Evolutionary conservation across 805 yeast genomes (phyloP), one percentile per base, ranked within the genome.

Genomic region (Wickerhamiella vanderwaltii): DNA sequence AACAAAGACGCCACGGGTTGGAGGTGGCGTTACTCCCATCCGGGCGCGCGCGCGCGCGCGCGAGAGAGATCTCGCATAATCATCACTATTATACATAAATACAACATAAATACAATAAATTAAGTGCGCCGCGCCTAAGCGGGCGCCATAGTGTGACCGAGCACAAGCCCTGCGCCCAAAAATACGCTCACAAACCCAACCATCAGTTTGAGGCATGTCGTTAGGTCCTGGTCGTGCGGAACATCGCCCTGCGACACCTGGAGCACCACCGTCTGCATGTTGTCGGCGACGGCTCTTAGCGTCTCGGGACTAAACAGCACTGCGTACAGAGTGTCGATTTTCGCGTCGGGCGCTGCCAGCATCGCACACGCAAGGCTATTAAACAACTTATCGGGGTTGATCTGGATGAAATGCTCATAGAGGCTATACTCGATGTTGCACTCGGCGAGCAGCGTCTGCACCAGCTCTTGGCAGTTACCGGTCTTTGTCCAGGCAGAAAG

Each of bases 131-230:
- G n/a, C n/a, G n/a, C n/a, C n/a, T n/a, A n/a, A n/a, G n/a, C n/a
- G n/a, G 26, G 26, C 9, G 26, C 7, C 26, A 23, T 23, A 7
- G 26, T 23, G 26, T 23, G 26, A 19, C 55, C 55, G 9, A 47
- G 29, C 6, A 50, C 32, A 4, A 51, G 29, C 16, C 55, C 53
- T 1, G 55, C 44, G 9, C 51, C 48, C 6, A 48, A 43, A 29
- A 51, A 51, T 2, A 44, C 17, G 4, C 48, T 29, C 13, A 47
- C 31, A 20, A 48, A 43, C 25, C 47, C 28, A 3, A 43, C 35
- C 30, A 51, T 43, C 5, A 50, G 33, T 30, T 43, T 39, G 24
- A 51, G 23, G 32, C 51, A 43, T 18, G 36, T 44, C 12, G 15
- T 29, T 19, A 23, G 12, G n/a, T 20, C 29, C 16, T 16, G 29